Evolutionary conservation across 202 grass and related monocot species (phyloP), one percentile per base, ranked within the genome.

Genomic region (Brachypodium distachyon): DNA sequence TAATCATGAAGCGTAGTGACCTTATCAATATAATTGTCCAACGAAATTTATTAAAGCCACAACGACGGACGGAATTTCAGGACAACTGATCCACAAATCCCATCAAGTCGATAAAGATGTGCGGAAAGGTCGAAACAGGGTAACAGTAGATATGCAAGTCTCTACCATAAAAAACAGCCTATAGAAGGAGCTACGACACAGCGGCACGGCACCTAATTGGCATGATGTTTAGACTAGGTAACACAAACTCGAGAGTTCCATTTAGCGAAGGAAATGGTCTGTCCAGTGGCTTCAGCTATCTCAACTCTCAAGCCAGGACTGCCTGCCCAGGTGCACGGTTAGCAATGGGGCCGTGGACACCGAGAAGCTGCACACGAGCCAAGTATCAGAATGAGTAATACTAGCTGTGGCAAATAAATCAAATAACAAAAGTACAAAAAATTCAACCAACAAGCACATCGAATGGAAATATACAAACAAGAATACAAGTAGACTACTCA

Each of bases 281-380:
- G 62, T 0, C 37, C 44, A 1, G 47, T 47, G 8, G 17, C 57
- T 73, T 72, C 6, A 73, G 66, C 25, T 18, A 8, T 43, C 34
- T 68, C 83, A 6, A 3, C 8, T 43, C 34, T 68, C 83, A 6
- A 3, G 46, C 61, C 17, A 80, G 43, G 55, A 87, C 67, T 3
- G 47, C 84, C n/a, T 50, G 49, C 31, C 84, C 64, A 39, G 84
- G 88, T 26, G 64, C 21, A 19, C 76, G 76, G 8, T 51, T 40
- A 5, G 72, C 12, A 25, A 84, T 59, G 6, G 31, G 51, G 7
- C 81, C 70, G 0, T 84, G 88, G 31, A 59, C 66, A 57, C 75
- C 88, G n/a, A 61, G 64, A 12, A 90, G 54, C 88, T 84, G 70
- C 62, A 67, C 11, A 69, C 49, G 33, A 56, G 40, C 37, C 38